These are phyloP conservation scores for Plasmodium cynomolgi DNA, from an alignment of 169 alveolate species.

Conservation along the genomic window DNA sequence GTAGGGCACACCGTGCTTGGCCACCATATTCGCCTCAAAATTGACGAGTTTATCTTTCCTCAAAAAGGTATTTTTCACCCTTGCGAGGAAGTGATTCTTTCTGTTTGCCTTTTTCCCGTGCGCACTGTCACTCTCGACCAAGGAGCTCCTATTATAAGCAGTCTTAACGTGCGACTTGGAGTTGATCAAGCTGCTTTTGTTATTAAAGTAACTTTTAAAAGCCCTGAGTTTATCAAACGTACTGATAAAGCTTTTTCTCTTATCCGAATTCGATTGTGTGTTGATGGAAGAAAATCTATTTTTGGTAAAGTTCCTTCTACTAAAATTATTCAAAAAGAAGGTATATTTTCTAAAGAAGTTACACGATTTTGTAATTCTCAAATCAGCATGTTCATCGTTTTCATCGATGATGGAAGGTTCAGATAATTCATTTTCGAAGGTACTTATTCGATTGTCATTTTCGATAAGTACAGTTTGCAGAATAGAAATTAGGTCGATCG, in stretches of 20 bases:
- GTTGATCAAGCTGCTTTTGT: background rate
- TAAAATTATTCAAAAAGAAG: slow-evolving; percentile 25
- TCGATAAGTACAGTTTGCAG: slow-evolving; percentile 60
- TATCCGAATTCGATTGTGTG: slow-evolving; percentile 7
- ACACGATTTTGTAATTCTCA: slow-evolving; percentile 40
- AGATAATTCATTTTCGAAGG: slow-evolving; percentile 71
- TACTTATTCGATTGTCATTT: slow-evolving; percentile 61
- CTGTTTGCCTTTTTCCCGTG: background rate
- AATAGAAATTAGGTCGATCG: slow-evolving; percentile 61
- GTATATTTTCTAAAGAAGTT: slow-evolving; percentile 70
- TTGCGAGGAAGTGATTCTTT: background rate
- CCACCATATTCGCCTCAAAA: background rate
- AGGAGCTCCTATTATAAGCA: slow-evolving; percentile 21
- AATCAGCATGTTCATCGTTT: slow-evolving; percentile 9
- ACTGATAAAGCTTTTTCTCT: slow-evolving; percentile 29
- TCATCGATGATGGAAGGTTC: slow-evolving; percentile 33
- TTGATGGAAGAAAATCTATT: slow-evolving; percentile 12
- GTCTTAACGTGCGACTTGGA: slow-evolving; percentile 7
- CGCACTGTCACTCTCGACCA: background rate
- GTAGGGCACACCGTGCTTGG: background rate
- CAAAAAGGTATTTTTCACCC: background rate
- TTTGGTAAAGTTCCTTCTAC: slow-evolving; percentile 22
- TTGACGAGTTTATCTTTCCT: background rate
- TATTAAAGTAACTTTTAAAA: slow-evolving; percentile 34
- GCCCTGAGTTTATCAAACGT: slow-evolving; percentile 30